A percentile compares a stretch with the other conserved stretches of the same genome.
Conservation (phyloP, 768 basidiomycete species). For the Lepiota subincarnata region DNA sequence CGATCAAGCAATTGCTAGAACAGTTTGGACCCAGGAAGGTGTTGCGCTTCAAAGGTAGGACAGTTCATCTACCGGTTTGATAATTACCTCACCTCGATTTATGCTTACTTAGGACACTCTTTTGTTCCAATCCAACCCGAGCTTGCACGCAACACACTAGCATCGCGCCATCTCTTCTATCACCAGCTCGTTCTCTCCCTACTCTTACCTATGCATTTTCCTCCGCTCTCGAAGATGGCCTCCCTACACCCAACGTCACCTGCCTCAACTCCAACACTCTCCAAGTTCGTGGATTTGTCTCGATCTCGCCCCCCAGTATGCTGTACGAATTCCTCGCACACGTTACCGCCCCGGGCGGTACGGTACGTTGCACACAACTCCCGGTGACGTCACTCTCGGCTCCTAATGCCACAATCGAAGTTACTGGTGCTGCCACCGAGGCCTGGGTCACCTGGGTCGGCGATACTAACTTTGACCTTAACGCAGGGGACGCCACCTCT, state of each 20-base stretch:
- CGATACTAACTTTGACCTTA: slow-evolving; percentile 64
- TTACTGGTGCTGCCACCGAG: slow-evolving; percentile 40
- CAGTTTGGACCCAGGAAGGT: slow-evolving; percentile 55
- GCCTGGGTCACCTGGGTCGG: slow-evolving; percentile 72
- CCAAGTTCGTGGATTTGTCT: slow-evolving; percentile 46
- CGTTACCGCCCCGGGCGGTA: slow-evolving; percentile 25
- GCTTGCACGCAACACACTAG: slow-evolving; percentile 60
- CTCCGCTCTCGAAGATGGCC: slow-evolving; percentile 37
- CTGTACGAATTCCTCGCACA: slow-evolving; percentile 56
- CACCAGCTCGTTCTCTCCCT: slow-evolving; percentile 10
- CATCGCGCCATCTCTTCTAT: background rate
- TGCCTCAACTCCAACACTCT: slow-evolving; percentile 57
- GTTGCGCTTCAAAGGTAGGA: slow-evolving; percentile 46
- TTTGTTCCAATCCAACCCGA: slow-evolving; percentile 63
- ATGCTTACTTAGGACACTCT: slow-evolving; percentile 36
- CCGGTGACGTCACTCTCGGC: slow-evolving; percentile 27
- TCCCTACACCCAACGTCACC: slow-evolving; percentile 56
- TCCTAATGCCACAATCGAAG: slow-evolving; percentile 42
- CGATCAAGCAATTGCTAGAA: slow-evolving; percentile 53
- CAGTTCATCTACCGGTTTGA: background rate
- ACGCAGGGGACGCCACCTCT: slow-evolving; percentile 52
- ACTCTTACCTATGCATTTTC: slow-evolving; percentile 46
- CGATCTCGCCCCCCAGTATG: slow-evolving; percentile 54
- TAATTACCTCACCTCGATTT: slow-evolving; percentile 12
- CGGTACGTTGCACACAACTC: slow-evolving; percentile 27